A percentile compares a stretch with the other conserved stretches of the same genome.
Conservation (phyloP, 2,329 filamentous ascomycete genomes). For the Pseudocercospora fijiensis region DNA sequence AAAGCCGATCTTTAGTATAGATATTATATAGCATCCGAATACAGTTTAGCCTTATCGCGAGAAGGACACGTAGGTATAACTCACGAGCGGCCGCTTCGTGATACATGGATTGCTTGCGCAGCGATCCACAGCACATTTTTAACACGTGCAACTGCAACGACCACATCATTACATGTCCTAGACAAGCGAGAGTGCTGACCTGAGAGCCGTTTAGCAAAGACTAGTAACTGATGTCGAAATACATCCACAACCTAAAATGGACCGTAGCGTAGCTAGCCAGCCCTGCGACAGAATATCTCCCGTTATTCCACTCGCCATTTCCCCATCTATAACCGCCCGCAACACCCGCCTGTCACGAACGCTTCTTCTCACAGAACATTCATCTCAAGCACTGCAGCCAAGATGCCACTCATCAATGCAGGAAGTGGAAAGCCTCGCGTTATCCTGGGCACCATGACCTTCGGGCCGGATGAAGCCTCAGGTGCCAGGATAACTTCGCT, state of each 20-base stretch:
- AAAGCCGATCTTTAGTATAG: too few species aligned
- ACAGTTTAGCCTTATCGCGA: too few species aligned
- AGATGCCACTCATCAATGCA: conserved; percentile 45
- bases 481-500: conserved; percentile 72
- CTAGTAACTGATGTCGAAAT: neutral
- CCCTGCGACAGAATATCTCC: neutral
- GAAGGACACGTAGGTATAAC: too few species aligned
- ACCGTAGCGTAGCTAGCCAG: neutral
- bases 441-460: conserved; percentile 73
- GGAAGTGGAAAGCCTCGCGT: conserved; percentile 55
- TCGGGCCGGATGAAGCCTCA: conserved; percentile 53
- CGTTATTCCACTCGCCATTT: neutral
- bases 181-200: neutral
- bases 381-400: conserved; percentile 20
- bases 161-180: neutral
- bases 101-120: neutral
- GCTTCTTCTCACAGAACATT: conserved; percentile 14
- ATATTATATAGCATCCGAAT: too few species aligned
- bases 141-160: neutral
- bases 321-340: neutral
- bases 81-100: too few species aligned
- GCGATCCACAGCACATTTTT: neutral
- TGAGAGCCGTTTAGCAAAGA: neutral
- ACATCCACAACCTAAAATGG: neutral
- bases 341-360: conserved; percentile 12